Conservation (phyloP, 345 rosid species). For the Salix udensis region DNA sequence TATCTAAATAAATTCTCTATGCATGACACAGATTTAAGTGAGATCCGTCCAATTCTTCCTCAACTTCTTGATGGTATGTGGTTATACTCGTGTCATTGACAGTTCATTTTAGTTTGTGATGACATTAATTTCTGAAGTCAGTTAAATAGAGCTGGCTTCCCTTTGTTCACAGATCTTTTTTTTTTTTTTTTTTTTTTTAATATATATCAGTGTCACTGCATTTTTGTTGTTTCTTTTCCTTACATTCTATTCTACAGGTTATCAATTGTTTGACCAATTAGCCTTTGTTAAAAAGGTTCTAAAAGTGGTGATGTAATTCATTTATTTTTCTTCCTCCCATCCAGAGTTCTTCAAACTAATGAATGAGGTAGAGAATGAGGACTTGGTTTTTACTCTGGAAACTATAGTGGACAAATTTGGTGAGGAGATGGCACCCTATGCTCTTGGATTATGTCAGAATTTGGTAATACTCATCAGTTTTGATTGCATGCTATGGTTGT, state of each 20-base stretch:
- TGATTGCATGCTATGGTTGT: background rate
- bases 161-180: background rate
- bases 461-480: constrained; percentile 45
- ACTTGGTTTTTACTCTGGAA: constrained; percentile 83
- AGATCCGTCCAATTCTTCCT: constrained; percentile 94
- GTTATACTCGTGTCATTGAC: background rate
- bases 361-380: constrained; percentile 99
- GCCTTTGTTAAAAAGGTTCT: background rate
- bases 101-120: background rate
- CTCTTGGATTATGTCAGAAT: constrained; percentile 89
- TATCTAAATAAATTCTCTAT: constrained; percentile 1
- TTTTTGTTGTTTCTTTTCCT: constrained; percentile 3
- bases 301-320: background rate
- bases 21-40: constrained; percentile 72
- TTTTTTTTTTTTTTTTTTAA: background rate
- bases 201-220: background rate
- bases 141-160: background rate
- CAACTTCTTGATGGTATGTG: constrained; percentile 86
- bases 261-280: background rate
- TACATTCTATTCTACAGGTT: background rate
- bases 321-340: background rate
- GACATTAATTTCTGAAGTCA: background rate
- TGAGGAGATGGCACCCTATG: constrained; percentile 96
- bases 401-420: constrained; percentile 94
- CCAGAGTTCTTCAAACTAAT: constrained; percentile 95